phyloP scores from a whole-genome alignment of 1,284 basidiomycete species.

The Moesziomyces sp. region DNA sequence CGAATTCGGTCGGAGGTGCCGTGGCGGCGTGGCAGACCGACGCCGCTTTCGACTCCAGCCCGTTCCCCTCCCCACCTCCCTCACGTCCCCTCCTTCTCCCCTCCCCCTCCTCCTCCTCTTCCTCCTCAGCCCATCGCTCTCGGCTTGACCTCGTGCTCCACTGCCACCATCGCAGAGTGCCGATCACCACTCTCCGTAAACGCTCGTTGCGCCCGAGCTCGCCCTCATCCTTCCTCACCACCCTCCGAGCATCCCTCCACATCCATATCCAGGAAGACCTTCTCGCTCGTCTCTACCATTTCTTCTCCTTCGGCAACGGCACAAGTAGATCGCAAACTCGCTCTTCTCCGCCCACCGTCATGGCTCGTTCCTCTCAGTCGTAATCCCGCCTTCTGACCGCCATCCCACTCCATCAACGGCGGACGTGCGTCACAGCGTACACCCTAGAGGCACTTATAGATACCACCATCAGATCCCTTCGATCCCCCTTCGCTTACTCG shows the following conservation, averaged over 20 bases:
- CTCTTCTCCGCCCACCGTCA: neutral
- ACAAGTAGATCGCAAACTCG: neutral
- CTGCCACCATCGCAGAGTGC: constrained; percentile 4
- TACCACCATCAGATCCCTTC: too few relatives aligned
- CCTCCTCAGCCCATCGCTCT: neutral
- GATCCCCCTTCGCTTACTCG: neutral
- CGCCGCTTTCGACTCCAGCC: neutral
- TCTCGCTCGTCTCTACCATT: too few relatives aligned
- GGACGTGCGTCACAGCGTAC: too few relatives aligned
- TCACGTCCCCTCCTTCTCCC: neutral
- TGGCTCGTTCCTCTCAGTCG: neutral
- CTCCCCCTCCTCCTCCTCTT: neutral
- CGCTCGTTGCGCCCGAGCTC: neutral
- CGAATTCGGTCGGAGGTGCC: neutral
- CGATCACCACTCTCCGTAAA: neutral
- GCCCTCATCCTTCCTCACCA: neutral
- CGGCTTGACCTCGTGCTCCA: neutral
- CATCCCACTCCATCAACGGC: too few relatives aligned
- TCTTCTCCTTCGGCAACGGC: neutral
- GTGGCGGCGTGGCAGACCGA: neutral
- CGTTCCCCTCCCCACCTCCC: neutral
- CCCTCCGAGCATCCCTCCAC: neutral
- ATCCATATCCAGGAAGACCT: neutral
- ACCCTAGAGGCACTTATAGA: too few relatives aligned
- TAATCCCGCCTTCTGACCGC: neutral